Evolutionary conservation across 495 filamentous ascomycete genomes (phyloP).

Genomic region (Tricharina praecox): DNA sequence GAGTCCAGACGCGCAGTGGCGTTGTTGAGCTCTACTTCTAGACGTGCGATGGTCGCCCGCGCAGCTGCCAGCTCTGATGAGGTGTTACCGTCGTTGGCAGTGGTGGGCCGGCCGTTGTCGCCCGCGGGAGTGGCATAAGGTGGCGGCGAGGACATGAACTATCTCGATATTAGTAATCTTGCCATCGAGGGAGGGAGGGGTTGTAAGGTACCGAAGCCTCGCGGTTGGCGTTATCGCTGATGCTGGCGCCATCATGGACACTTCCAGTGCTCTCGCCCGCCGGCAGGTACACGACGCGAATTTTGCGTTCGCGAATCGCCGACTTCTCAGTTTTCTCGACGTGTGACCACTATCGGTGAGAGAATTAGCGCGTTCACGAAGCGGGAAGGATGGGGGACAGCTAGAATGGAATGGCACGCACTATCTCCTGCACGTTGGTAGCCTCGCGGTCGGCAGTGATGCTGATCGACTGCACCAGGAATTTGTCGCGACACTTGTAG

Average conservation of each 20-base stretch:
- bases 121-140: too few species aligned
- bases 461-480: constrained; percentile 83
- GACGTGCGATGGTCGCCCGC: constrained; percentile 59
- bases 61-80: constrained; percentile 51
- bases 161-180: too few species aligned
- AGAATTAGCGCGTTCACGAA: too few species aligned
- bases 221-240: too few species aligned
- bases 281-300: constrained; percentile 66
- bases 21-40: too few species aligned
- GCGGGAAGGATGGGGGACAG: too few species aligned
- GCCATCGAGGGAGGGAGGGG: too few species aligned
- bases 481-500: constrained; percentile 90
- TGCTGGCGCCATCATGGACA: too few species aligned
- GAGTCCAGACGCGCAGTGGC: constrained; percentile 48
- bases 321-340: constrained; percentile 63
- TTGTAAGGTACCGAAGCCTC: too few species aligned
- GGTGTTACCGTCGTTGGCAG: constrained; percentile 32
- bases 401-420: too few species aligned
- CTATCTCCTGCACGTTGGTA: constrained; percentile 58
- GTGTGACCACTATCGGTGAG: constrained; percentile 58
- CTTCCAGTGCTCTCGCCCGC: constrained; percentile 41
- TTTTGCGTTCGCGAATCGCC: constrained; percentile 79
- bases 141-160: too few species aligned
- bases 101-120: too few species aligned
- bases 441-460: constrained; percentile 74